A percentile compares a stretch with the other conserved stretches of the same genome.
Conservation (phyloP, 2,329 filamentous ascomycete genomes). For the Periconia digitata region DNA sequence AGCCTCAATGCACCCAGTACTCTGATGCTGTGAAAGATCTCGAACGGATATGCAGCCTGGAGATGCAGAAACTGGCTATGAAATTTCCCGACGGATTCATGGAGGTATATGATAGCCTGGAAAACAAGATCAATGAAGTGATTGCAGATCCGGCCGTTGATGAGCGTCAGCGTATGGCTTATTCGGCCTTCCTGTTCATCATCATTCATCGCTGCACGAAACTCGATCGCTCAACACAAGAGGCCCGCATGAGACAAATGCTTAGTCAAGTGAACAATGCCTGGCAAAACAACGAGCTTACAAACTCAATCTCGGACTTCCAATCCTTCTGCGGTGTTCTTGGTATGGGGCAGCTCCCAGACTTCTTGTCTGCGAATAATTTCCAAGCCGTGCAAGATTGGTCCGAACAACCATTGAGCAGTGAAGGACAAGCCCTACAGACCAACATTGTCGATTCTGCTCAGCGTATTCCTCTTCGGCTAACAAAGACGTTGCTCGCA, state of each 20-base stretch:
- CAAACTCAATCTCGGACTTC: slow-evolving; percentile 71
- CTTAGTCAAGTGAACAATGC: slow-evolving; percentile 77
- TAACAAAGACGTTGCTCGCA: slow-evolving; percentile 88
- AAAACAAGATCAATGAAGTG: slow-evolving; percentile 80
- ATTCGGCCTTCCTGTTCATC: slow-evolving; percentile 89
- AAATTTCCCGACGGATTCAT: slow-evolving; percentile 91
- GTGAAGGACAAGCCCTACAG: slow-evolving; percentile 77
- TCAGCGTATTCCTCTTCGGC: slow-evolving; percentile 75
- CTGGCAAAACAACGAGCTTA: slow-evolving; percentile 75
- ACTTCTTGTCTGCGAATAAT: slow-evolving; percentile 72
- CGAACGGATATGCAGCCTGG: slow-evolving; percentile 79
- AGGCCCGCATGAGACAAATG: slow-evolving; percentile 73
- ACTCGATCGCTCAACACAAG: slow-evolving; percentile 70
- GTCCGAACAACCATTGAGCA: slow-evolving; percentile 75
- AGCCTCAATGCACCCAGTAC: slow-evolving; percentile 71
- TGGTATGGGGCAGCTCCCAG: slow-evolving; percentile 76
- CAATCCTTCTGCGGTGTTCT: slow-evolving; percentile 77
- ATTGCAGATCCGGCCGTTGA: slow-evolving; percentile 72
- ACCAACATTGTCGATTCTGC: slow-evolving; percentile 75
- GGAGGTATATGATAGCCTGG: slow-evolving; percentile 83
- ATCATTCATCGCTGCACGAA: slow-evolving; percentile 84
- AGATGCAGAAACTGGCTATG: slow-evolving; percentile 83
- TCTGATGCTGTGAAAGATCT: slow-evolving; percentile 89
- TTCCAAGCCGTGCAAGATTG: slow-evolving; percentile 81
- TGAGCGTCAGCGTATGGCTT: slow-evolving; percentile 80